These are phyloP conservation scores for Cryptococcus floricola DNA, from an alignment of 1,284 basidiomycete species.

Conservation along the genomic window DNA sequence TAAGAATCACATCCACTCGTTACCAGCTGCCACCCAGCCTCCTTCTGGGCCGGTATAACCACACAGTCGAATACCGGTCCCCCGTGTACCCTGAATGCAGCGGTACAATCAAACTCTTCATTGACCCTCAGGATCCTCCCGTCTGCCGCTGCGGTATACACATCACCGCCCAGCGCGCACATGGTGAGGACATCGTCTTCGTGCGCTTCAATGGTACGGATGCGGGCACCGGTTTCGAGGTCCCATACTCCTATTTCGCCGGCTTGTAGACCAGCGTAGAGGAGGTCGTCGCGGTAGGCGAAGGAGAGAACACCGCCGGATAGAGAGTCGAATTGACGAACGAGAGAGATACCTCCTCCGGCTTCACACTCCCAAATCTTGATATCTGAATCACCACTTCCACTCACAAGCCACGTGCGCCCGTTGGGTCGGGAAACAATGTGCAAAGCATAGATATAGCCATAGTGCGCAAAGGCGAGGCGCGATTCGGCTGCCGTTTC, in stretches of 20 bases:
- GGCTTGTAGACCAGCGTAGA: conserved; percentile 90
- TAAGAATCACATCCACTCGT: conserved; percentile 81
- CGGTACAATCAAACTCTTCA: conserved; percentile 73
- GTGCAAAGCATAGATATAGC: conserved; percentile 86
- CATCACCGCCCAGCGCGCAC: conserved; percentile 66
- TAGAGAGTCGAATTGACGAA: conserved; percentile 31
- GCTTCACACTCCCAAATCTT: conserved; percentile 75
- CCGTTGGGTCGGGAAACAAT: conserved; percentile 50
- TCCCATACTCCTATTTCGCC: conserved; percentile 90
- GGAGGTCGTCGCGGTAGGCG: conserved; percentile 67
- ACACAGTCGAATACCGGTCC: conserved; percentile 77
- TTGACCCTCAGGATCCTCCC: conserved; percentile 80
- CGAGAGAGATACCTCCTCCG: conserved; percentile 34
- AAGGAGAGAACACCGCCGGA: conserved; percentile 67
- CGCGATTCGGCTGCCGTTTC: conserved; percentile 66
- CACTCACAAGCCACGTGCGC: conserved; percentile 65
- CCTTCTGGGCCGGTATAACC: conserved; percentile 41
- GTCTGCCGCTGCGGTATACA: conserved; percentile 79
- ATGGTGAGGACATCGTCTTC: conserved; percentile 80
- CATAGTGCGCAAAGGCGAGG: conserved; percentile 83
- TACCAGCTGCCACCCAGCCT: conserved; percentile 53
- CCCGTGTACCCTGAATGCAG: conserved; percentile 72
- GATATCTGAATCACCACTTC: conserved; percentile 82
- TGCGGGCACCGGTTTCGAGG: conserved; percentile 77
- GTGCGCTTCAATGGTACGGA: conserved; percentile 80